phyloP scores from a whole-genome alignment of 805 yeast genomes.

The Metschnikowia aberdeeniae region DNA sequence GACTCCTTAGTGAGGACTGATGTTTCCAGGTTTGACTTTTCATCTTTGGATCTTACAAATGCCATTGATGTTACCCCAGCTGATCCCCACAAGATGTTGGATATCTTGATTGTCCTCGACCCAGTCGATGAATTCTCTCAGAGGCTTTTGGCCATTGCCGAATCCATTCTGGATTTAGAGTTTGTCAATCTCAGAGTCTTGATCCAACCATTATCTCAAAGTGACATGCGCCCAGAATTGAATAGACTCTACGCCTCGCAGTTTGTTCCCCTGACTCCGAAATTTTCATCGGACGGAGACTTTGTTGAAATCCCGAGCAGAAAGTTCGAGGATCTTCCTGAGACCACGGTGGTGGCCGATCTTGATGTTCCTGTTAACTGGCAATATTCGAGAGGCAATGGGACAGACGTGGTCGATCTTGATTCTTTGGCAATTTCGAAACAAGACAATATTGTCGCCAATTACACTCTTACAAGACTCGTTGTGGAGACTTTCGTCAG shows the following conservation, averaged over 20 bases:
- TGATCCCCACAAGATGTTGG: constrained; percentile 37
- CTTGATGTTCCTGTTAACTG: constrained; percentile 63
- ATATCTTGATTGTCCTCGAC: constrained; percentile 59
- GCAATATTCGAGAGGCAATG: constrained; percentile 54
- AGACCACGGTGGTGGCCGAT: constrained; percentile 23
- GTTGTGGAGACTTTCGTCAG: constrained; percentile 69
- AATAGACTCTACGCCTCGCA: constrained; percentile 56
- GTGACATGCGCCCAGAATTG: constrained; percentile 40
- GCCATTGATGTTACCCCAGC: constrained; percentile 22
- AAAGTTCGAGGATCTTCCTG: constrained; percentile 30
- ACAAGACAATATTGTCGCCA: constrained; percentile 30
- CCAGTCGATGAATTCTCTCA: constrained; percentile 74
- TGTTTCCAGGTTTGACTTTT: constrained; percentile 46
- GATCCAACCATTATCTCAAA: constrained; percentile 51
- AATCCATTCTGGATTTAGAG: constrained; percentile 38
- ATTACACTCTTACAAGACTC: constrained; percentile 49
- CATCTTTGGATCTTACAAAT: constrained; percentile 26
- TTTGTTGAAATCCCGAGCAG: constrained; percentile 4
- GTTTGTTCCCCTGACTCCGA: constrained; percentile 29
- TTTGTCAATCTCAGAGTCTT: constrained; percentile 52
- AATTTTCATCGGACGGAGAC: constrained; percentile 27
- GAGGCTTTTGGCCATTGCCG: constrained; percentile 45
- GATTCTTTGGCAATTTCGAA: constrained; percentile 48
- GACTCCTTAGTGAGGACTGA: constrained; percentile 38
- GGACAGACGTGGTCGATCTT: constrained; percentile 45